A percentile compares a stretch with the other conserved stretches of the same genome.
These are phyloP conservation scores for Pogostemon cablin DNA, from an alignment of 257 asterid genomes.

Conservation along the genomic window DNA sequence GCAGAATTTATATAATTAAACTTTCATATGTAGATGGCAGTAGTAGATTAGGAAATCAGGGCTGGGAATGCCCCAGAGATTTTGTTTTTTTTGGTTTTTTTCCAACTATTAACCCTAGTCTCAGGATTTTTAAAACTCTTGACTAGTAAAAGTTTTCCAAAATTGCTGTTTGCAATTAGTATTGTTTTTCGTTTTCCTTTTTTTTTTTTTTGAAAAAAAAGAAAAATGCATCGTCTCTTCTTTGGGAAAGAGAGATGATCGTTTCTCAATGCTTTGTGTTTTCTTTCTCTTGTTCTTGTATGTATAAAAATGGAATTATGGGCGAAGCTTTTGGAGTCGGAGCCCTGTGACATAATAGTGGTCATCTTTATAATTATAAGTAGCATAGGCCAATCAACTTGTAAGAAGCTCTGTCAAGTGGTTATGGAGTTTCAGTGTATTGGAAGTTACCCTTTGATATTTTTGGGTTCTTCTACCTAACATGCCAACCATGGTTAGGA, in stretches of 20 bases:
- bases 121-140: too few relatives aligned
- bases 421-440: slow-evolving; percentile 63
- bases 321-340: slow-evolving; percentile 52
- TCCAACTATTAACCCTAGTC: too few relatives aligned
- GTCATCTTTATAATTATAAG: not conserved
- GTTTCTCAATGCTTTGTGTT: not conserved
- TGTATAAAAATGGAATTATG: slow-evolving; percentile 18
- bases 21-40: slow-evolving; percentile 33
- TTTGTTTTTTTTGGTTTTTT: slow-evolving; percentile 30
- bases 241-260: slow-evolving; percentile 48
- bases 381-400: slow-evolving; percentile 29
- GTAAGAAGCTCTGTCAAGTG: slow-evolving; percentile 56
- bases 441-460: slow-evolving; percentile 24
- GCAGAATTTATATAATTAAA: slow-evolving; percentile 16
- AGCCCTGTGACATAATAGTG: slow-evolving; percentile 35
- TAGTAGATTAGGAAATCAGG: slow-evolving; percentile 46
- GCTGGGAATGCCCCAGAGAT: slow-evolving; percentile 28
- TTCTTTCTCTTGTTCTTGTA: not conserved
- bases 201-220: too few relatives aligned
- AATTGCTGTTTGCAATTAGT: slow-evolving; percentile 1
- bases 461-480: too few relatives aligned
- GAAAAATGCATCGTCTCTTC: slow-evolving; percentile 42
- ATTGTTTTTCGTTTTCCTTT: slow-evolving; percentile 30
- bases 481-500: too few relatives aligned
- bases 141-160: too few relatives aligned